Evolutionary conservation across 2,329 filamentous ascomycete species (phyloP).

Genomic region (Mycocentrospora acerina): DNA sequence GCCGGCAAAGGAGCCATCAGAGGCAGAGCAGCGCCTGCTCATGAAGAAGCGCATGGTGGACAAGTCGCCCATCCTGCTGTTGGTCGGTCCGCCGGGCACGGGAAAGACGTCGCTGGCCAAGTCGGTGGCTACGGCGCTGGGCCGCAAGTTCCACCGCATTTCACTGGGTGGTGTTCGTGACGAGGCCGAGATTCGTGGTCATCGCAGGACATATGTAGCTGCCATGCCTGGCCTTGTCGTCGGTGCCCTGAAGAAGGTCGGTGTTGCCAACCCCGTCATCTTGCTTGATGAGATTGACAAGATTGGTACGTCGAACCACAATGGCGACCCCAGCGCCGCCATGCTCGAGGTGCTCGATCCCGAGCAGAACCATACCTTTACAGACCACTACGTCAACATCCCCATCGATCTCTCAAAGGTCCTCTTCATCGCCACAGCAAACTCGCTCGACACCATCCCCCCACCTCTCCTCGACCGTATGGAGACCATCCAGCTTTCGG

Average conservation of each 20-base stretch:
- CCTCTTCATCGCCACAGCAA: slow-evolving; percentile 95
- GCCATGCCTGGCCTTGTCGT: slow-evolving; percentile 98
- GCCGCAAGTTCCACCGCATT: slow-evolving; percentile 94
- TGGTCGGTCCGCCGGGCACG: slow-evolving; percentile 90
- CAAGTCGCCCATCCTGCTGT: slow-evolving; percentile 91
- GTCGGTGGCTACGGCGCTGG: slow-evolving; percentile 87
- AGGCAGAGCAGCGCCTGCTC: slow-evolving; percentile 69
- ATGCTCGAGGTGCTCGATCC: slow-evolving; percentile 98
- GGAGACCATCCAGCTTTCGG: slow-evolving; percentile 91
- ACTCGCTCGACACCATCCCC: slow-evolving; percentile 91
- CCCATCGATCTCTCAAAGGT: slow-evolving; percentile 96
- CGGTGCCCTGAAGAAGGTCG: slow-evolving; percentile 90
- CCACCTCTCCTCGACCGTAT: slow-evolving; percentile 92
- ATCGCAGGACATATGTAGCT: slow-evolving; percentile 92
- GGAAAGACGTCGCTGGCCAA: slow-evolving; percentile 95
- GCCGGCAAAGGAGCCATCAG: slow-evolving; percentile 30
- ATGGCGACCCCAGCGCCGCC: slow-evolving; percentile 92
- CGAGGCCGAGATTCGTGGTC: slow-evolving; percentile 94
- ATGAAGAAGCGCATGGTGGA: slow-evolving; percentile 84
- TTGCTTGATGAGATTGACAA: slow-evolving; percentile 98
- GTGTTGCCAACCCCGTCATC: slow-evolving; percentile 92
- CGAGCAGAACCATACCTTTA: slow-evolving; percentile 93
- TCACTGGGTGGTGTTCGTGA: slow-evolving; percentile 94
- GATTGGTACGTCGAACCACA: slow-evolving; percentile 84
- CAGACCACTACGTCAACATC: slow-evolving; percentile 94